Evolutionary conservation across 257 asterid genomes (phyloP).

Genomic region (Gentiana macrophylla): DNA sequence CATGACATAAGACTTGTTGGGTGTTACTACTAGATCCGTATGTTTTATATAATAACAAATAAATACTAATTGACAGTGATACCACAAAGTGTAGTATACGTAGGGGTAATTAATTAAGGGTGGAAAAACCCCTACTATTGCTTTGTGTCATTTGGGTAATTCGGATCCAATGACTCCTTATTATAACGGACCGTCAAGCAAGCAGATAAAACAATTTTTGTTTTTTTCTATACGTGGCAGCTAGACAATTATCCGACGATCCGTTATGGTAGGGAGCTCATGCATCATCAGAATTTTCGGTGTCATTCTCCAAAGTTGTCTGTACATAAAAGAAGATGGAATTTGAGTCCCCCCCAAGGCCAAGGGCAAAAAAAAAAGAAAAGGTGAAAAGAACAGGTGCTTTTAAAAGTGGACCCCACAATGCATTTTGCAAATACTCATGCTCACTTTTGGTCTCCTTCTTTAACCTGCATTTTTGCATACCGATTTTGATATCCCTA

Average conservation of each 20-base stretch:
- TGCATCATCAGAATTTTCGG: too few relatives aligned
- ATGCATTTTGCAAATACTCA: conserved; percentile 8
- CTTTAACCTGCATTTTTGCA: neutral
- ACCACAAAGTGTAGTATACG: conserved; percentile 7
- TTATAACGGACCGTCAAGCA: too few relatives aligned
- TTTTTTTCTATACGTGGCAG: too few relatives aligned
- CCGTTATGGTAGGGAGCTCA: too few relatives aligned
- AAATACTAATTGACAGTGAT: conserved; percentile 36
- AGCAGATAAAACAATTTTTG: too few relatives aligned
- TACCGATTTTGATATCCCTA: neutral
- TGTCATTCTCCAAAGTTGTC: neutral
- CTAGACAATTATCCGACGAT: too few relatives aligned
- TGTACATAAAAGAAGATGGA: conserved; percentile 26
- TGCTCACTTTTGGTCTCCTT: conserved; percentile 6
- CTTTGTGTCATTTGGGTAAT: conserved; percentile 11
- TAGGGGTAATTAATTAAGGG: too few relatives aligned
- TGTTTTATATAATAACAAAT: conserved; percentile 13
- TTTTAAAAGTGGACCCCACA: conserved; percentile 15
- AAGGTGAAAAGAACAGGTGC: conserved; percentile 12
- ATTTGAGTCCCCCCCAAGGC: conserved; percentile 49
- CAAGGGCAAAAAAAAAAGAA: conserved; percentile 12
- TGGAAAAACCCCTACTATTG: too few relatives aligned
- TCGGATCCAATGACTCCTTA: conserved; percentile 3
- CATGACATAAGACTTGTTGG: too few relatives aligned
- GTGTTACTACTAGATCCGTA: too few relatives aligned